Evolutionary conservation across 2,329 filamentous ascomycete species (phyloP).

Genomic region (Ophioceras dolichostomum): DNA sequence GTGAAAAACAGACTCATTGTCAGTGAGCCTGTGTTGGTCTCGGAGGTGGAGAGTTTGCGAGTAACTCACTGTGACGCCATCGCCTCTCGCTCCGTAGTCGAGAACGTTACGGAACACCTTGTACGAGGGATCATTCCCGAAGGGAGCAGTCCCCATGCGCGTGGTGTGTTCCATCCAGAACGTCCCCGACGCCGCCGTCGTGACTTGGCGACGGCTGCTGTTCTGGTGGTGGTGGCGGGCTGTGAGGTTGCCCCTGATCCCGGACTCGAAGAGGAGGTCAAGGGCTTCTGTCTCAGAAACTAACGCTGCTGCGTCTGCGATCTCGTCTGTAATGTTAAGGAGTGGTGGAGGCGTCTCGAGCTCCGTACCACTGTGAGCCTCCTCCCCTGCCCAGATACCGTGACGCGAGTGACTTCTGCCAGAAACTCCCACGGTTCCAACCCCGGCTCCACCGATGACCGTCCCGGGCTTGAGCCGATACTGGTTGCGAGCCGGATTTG

Average conservation of each 20-base stretch:
- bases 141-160: background rate
- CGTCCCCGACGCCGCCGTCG: background rate
- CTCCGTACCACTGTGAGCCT: no score
- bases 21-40: no score
- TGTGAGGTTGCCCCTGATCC: no score
- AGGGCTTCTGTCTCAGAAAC: background rate
- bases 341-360: constrained; percentile 1
- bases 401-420: constrained; percentile 9
- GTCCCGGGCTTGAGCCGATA: no score
- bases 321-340: background rate
- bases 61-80: background rate
- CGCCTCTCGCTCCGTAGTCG: background rate
- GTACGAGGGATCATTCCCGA: background rate
- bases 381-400: no score
- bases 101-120: background rate
- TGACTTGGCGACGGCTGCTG: background rate
- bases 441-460: no score
- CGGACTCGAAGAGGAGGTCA: no score
- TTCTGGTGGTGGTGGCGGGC: no score
- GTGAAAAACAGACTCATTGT: background rate
- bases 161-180: background rate
- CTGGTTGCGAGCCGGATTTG: no score
- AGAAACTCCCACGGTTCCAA: no score
- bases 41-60: no score
- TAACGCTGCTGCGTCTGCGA: background rate